These are phyloP conservation scores for Rhododendron henanense DNA, from an alignment of 148 eudicot genomes.

Conservation along the genomic window DNA sequence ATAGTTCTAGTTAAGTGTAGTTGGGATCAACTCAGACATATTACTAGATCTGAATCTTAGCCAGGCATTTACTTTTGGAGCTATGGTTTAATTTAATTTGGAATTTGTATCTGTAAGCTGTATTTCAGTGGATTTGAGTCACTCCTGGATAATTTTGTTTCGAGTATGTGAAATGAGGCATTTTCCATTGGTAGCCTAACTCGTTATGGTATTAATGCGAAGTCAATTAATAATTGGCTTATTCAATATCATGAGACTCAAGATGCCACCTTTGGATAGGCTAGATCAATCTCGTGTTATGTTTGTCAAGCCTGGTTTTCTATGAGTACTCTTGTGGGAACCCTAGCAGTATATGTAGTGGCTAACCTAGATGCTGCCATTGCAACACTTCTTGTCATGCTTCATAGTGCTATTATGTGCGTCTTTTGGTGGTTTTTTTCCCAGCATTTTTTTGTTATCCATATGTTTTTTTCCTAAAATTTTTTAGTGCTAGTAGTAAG, in stretches of 20 bases:
- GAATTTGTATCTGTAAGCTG: not conserved
- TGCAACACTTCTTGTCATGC: not conserved
- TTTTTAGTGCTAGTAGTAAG: not conserved
- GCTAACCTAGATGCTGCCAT: not conserved
- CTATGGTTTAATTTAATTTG: not conserved
- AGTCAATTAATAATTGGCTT: not conserved
- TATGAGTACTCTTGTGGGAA: not conserved
- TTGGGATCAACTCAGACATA: not conserved
- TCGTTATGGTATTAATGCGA: not conserved
- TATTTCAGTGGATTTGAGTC: not conserved
- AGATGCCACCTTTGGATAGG: not conserved
- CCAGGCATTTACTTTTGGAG: not conserved
- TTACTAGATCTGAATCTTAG: not conserved
- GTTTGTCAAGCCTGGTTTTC: not conserved
- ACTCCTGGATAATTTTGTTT: not conserved
- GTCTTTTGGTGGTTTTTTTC: not conserved
- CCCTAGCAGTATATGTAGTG: not conserved
- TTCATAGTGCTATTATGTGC: not conserved
- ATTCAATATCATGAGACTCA: not conserved
- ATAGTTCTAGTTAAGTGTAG: not conserved
- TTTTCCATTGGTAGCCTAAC: not conserved
- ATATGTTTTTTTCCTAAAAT: not conserved
- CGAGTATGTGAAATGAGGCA: not conserved
- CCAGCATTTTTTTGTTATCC: not conserved
- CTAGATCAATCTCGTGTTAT: not conserved